phyloP scores from a whole-genome alignment of 305 asterid species.

The Nicotiana rustica region DNA sequence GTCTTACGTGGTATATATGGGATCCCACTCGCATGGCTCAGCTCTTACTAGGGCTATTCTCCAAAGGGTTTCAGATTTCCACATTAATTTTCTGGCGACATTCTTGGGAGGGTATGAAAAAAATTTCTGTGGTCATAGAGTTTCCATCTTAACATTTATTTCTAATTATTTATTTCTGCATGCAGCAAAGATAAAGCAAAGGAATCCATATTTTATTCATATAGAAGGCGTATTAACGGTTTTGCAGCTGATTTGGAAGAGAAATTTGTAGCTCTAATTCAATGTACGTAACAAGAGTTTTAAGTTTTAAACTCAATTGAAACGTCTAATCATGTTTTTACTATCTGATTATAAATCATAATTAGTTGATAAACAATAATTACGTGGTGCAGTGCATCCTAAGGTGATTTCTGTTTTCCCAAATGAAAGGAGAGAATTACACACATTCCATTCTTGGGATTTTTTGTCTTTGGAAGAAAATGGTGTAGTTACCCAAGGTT shows the following conservation, averaged over 20 bases:
- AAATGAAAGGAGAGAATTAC: slow-evolving; percentile 52
- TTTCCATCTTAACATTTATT: not conserved
- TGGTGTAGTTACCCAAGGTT: slow-evolving; percentile 44
- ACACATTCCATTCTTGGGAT: slow-evolving; percentile 72
- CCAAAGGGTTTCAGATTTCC: slow-evolving; percentile 52
- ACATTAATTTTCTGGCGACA: slow-evolving; percentile 59
- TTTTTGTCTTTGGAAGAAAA: slow-evolving; percentile 60
- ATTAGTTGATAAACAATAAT: not conserved
- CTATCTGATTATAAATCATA: not conserved
- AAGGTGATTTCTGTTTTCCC: slow-evolving; percentile 62
- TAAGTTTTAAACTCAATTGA: too few relatives aligned
- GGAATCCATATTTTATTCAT: slow-evolving; percentile 70
- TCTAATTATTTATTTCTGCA: not conserved
- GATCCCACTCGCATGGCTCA: slow-evolving; percentile 76
- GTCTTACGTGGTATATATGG: slow-evolving; percentile 80
- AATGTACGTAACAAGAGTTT: not conserved
- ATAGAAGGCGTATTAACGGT: slow-evolving; percentile 64
- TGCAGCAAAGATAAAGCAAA: slow-evolving; percentile 61
- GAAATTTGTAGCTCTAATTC: slow-evolving; percentile 39
- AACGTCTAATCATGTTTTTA: too few relatives aligned
- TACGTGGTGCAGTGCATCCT: slow-evolving; percentile 54
- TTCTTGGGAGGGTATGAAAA: slow-evolving; percentile 62
- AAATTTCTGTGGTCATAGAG: not conserved
- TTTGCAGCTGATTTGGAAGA: slow-evolving; percentile 75
- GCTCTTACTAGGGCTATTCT: slow-evolving; percentile 53